Evolutionary conservation across 2,329 filamentous ascomycete genomes (phyloP).

Genomic region (Pseudogymnoascus sp.): DNA sequence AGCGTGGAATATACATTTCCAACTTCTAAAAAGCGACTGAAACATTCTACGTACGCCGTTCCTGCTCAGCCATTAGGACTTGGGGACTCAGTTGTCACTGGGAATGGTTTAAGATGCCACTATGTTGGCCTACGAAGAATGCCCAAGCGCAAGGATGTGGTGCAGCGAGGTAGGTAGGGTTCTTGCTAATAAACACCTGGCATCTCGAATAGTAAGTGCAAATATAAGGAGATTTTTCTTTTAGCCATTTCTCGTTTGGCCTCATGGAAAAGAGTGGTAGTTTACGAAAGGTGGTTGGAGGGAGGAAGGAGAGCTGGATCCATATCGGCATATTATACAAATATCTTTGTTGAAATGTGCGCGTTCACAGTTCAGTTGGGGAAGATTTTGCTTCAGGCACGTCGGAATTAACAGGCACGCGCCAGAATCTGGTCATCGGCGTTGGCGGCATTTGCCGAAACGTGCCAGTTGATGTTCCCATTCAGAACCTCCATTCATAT

Average conservation of each 20-base stretch:
- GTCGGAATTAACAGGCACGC: slow-evolving; percentile 6
- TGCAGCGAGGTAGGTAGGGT: background rate
- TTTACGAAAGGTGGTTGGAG: background rate
- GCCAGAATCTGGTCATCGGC: slow-evolving; percentile 7
- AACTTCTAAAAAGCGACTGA: background rate
- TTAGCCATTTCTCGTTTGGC: background rate
- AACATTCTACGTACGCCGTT: background rate
- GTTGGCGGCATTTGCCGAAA: slow-evolving; percentile 6
- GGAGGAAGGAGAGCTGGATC: no score
- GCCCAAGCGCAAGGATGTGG: background rate
- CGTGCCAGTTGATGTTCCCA: slow-evolving; percentile 6
- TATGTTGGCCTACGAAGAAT: background rate
- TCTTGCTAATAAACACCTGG: background rate
- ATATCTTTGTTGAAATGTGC: background rate
- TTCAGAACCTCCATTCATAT: slow-evolving; percentile 10
- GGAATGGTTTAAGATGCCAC: background rate
- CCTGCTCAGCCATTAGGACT: background rate
- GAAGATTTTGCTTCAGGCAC: slow-evolving; percentile 2
- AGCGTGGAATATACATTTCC: background rate
- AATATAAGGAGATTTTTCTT: background rate
- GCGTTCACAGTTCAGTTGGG: background rate
- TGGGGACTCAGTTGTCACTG: background rate
- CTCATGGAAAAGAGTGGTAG: background rate
- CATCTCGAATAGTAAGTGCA: background rate
- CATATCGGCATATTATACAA: background rate